Base-by-base conservation (phyloP, 495 filamentous ascomycete species). In the Xylaria flabelliformis region DNA sequence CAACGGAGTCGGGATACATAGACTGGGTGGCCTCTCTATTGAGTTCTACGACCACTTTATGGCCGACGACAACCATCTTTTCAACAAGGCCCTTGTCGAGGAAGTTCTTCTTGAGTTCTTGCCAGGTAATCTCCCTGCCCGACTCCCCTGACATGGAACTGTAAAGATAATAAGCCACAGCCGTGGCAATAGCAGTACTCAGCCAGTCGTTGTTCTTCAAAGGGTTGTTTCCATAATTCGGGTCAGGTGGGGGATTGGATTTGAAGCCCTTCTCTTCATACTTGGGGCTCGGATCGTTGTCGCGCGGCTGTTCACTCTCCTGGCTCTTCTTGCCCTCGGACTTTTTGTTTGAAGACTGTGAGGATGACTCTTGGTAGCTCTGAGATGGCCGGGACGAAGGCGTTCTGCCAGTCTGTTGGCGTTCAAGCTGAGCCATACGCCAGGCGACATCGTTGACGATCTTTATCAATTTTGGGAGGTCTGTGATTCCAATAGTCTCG, bases 31-130 rank as follows among this genome's bases (percentile, higher is more conserved):
- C 94, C 69, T 97, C 94, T 51, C 90, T 90, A 80, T 97, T 89
- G 67, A 98, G 88, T 70, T 96, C 90, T 64, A 98, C 94, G 53
- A 90, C 88, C 56, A 98, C 96, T 34, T 87, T 85, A 72, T 88
- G 89, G 66, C 86, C 83, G 69, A 93, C 92, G 72, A 96, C 83
- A 55, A 97, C 90, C 80, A 99, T 86, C 85, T 93, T 97, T 82
- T 98, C 92, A 32, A 99, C 97, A 59, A 99, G 87, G 51, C 96
- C 96, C 83, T 95, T 97, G 79, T 98, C 94, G 58, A 99, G 86
- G 85, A 97, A 98, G 50, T 94, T 95, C 73, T 89, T 92, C 56
- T 91, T 86, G 80, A 98, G 93, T 80, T 98, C 97, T 84, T 99
- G 95, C 93, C 94, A 99, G 53, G 96, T 98, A 71, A 99, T 97